Conservation (phyloP, 2,329 filamentous ascomycete species). For the Dactylellina cionopaga region DNA sequence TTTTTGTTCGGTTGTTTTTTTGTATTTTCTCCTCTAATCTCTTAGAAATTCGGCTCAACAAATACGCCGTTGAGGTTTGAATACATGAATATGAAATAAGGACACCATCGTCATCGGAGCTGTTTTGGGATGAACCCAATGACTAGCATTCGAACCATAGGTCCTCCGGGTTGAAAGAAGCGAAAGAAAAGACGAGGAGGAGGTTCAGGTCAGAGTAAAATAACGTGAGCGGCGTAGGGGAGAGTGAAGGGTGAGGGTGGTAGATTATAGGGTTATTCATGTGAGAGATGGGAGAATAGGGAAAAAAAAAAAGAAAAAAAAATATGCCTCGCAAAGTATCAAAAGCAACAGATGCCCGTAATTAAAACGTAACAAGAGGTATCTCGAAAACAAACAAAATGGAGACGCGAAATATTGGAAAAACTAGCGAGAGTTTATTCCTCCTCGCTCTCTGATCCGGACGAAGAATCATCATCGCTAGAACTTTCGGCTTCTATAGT, state of each 20-base stretch:
- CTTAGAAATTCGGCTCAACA: constrained; percentile 50
- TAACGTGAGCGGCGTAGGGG: too few relatives aligned
- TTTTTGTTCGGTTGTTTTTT: background rate
- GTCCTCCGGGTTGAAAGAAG: too few relatives aligned
- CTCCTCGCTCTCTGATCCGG: constrained; percentile 57
- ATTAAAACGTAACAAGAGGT: too few relatives aligned
- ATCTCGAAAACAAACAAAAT: constrained; percentile 16
- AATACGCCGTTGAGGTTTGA: constrained; percentile 43
- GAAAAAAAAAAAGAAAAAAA: constrained; percentile 3
- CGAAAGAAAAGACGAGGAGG: background rate
- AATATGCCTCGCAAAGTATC: background rate
- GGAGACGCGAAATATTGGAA: background rate
- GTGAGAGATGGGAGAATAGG: background rate
- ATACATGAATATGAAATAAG: constrained; percentile 19
- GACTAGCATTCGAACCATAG: too few relatives aligned
- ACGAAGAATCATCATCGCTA: constrained; percentile 56
- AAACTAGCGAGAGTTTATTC: constrained; percentile 50
- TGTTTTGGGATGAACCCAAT: too few relatives aligned
- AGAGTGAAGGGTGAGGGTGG: background rate
- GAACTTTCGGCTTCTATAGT: constrained; percentile 44
- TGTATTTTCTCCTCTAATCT: background rate
- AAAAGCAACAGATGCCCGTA: constrained; percentile 20
- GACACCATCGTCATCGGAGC: too few relatives aligned
- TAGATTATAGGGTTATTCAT: background rate
- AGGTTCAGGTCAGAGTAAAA: too few relatives aligned